A percentile compares a stretch with the other conserved stretches of the same genome.
Evolutionary conservation across 768 basidiomycete species (phyloP).

Genomic region (Leccinum longicurvipes): DNA sequence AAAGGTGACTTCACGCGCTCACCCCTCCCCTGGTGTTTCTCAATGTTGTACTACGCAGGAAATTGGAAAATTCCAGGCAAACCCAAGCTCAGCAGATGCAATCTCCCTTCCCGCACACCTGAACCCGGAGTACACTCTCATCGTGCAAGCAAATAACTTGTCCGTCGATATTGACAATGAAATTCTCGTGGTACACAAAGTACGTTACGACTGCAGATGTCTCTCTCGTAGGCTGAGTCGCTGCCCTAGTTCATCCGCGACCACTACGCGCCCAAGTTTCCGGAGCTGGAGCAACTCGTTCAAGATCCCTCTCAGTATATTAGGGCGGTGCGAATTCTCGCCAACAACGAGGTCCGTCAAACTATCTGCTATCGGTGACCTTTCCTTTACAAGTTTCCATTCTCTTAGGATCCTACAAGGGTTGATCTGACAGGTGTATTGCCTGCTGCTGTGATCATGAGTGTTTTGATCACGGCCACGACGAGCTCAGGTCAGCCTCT

Average conservation of each 20-base stretch:
- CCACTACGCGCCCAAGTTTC: slow-evolving; percentile 93
- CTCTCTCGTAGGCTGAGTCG: slow-evolving; percentile 9
- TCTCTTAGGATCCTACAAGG: slow-evolving; percentile 76
- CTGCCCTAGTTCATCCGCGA: slow-evolving; percentile 85
- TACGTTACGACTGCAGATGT: slow-evolving; percentile 24
- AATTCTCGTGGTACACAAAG: slow-evolving; percentile 95
- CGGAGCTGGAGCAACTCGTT: slow-evolving; percentile 94
- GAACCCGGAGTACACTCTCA: slow-evolving; percentile 94
- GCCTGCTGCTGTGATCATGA: slow-evolving; percentile 90
- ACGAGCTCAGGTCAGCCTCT: slow-evolving; percentile 81
- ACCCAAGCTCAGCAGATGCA: slow-evolving; percentile 75
- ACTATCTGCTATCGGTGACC: background rate
- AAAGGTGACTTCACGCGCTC: slow-evolving; percentile 45
- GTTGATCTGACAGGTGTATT: slow-evolving; percentile 76
- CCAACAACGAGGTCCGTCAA: slow-evolving; percentile 66
- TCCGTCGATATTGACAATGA: slow-evolving; percentile 99
- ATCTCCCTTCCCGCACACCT: slow-evolving; percentile 80
- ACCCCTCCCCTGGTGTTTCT: background rate
- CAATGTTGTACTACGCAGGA: slow-evolving; percentile 49
- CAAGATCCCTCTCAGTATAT: slow-evolving; percentile 91
- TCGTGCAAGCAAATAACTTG: slow-evolving; percentile 96
- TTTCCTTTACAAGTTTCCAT: background rate
- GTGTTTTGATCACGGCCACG: slow-evolving; percentile 92
- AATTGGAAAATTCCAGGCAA: slow-evolving; percentile 79
- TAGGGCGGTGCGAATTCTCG: slow-evolving; percentile 82